Evolutionary conservation across 2,329 filamentous ascomycete species (phyloP).

Genomic region (Passalora sequoiae): DNA sequence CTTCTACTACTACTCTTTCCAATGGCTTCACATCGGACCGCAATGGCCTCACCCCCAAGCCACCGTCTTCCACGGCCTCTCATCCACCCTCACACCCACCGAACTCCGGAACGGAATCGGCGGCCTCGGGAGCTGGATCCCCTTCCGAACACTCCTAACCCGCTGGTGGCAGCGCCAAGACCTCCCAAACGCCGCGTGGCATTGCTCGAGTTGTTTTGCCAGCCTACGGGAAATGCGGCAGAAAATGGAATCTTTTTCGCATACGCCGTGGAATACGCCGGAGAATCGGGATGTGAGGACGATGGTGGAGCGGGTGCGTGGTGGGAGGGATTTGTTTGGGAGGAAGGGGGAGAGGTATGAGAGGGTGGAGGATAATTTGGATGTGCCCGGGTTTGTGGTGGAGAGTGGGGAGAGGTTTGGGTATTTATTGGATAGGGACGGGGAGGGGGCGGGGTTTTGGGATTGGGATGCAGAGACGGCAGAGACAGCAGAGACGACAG

Average conservation of each 20-base stretch:
- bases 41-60: constrained; percentile 58
- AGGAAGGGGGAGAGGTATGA: constrained; percentile 46
- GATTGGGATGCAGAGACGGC: constrained; percentile 17
- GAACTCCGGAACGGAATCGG: constrained; percentile 47
- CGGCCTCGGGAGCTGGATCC: constrained; percentile 11
- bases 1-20: constrained; percentile 31
- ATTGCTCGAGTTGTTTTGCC: constrained; percentile 58
- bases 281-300: constrained; percentile 45
- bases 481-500: too few species aligned
- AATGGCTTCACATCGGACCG: constrained; percentile 27
- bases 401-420: constrained; percentile 32
- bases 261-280: constrained; percentile 49
- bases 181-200: constrained; percentile 53
- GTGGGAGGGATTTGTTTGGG: constrained; percentile 54
- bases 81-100: constrained; percentile 49
- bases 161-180: constrained; percentile 40
- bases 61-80: constrained; percentile 48
- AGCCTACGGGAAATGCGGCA: constrained; percentile 52
- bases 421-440: constrained; percentile 40
- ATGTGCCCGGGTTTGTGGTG: constrained; percentile 49
- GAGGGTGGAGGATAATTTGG: constrained; percentile 47
- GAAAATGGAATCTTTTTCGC: constrained; percentile 55
- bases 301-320: constrained; percentile 49
- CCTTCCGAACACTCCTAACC: constrained; percentile 9
- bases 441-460: constrained; percentile 36